Evolutionary conservation across 495 filamentous ascomycete genomes (phyloP), one percentile per base, ranked within the genome.

Genomic region (Aspergillus hancockii): DNA sequence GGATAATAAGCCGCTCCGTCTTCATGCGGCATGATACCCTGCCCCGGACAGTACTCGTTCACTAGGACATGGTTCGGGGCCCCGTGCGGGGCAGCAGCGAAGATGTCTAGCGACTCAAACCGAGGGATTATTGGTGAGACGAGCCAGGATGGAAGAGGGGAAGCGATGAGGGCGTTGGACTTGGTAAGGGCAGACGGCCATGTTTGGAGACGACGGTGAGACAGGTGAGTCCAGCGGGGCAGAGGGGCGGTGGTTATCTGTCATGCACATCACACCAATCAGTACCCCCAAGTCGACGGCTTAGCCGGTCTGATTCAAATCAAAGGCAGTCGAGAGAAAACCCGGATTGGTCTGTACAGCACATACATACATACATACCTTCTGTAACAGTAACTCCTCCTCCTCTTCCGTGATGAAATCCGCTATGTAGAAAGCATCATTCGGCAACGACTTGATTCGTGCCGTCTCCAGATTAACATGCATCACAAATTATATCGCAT

Each of bases 11-110:
- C 92, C 1, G 80, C 70, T 0, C 94, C 94, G 66, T 98, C 94
- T 74, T 98, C 93, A 67, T 98, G 94, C 54, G 93, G 85, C 90
- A 97, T 93, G 60, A 98, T 98, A 8, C 94, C 94, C 62, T 96
- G 88, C 1, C 90, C 91, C 0, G 90, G 86, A 1, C 72, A 74
- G 72, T 98, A 98, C 72, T 97, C 92, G 66, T 98, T 98, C 41
- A 98, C 83, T 18, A 98, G 80, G 49, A 94, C 89, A 77, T 98
- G 94, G 60, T 98, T 98, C 31, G 93, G 92, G 4, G 72, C 77
- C 10, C 73, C 58, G 63, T 97, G 93, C 25, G 93, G 90, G 23
- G 91, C 83, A 19, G 80, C 66, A 3, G 71, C 67, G 71, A 97
- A 97, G 22, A 96, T 79, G 49, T 73, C 72, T 0, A 85, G 70